These are phyloP conservation scores for Aspergillus sp. DNA, from an alignment of 2,329 filamentous ascomycete genomes.

Conservation along the genomic window DNA sequence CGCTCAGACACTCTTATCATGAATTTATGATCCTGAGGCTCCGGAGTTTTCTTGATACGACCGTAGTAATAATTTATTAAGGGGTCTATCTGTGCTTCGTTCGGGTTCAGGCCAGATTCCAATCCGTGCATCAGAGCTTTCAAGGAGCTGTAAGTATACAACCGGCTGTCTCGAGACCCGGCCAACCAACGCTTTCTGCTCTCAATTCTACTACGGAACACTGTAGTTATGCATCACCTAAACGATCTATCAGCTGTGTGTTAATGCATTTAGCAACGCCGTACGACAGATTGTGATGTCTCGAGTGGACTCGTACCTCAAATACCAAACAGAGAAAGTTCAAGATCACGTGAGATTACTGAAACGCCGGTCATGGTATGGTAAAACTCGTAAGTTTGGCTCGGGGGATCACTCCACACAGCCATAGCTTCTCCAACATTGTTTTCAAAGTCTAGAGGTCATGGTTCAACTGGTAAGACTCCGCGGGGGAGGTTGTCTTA, in stretches of 20 bases:
- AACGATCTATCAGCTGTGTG: background rate
- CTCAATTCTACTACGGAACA: background rate
- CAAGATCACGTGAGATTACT: background rate
- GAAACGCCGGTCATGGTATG: slow-evolving; percentile 5
- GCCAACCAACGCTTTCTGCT: background rate
- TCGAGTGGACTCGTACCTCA: background rate
- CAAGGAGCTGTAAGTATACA: background rate
- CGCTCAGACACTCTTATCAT: background rate
- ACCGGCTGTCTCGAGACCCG: background rate
- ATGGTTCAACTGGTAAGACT: background rate
- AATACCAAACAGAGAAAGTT: background rate
- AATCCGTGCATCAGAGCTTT: background rate
- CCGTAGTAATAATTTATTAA: background rate
- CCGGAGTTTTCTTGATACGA: background rate
- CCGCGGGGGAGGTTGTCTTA: background rate
- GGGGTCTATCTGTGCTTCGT: background rate
- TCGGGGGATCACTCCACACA: background rate
- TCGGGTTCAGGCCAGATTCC: background rate
- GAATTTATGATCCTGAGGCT: background rate
- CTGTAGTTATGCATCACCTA: background rate
- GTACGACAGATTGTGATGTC: background rate
- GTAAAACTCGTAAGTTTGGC: background rate
- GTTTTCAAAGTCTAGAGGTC: background rate
- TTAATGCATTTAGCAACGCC: background rate
- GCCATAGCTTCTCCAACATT: background rate